These are phyloP conservation scores for Colletotrichum somersetense DNA, from an alignment of 2,329 filamentous ascomycete species.

Conservation along the genomic window DNA sequence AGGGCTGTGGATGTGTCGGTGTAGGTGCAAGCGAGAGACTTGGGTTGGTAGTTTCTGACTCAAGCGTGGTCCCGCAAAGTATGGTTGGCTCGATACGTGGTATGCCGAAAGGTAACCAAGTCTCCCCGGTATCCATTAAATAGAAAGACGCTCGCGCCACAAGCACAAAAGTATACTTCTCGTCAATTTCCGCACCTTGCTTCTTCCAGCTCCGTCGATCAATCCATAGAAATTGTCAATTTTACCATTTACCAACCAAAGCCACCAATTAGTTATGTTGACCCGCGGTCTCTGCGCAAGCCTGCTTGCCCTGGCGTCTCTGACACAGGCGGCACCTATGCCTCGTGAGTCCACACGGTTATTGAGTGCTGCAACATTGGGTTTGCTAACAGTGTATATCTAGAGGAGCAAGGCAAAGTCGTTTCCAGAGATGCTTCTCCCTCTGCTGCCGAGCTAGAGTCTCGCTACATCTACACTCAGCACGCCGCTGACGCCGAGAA, in stretches of 20 bases:
- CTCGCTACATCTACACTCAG: not conserved
- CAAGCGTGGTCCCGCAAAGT: no score
- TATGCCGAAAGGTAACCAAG: no score
- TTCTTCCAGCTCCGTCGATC: not conserved
- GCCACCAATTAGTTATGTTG: not conserved
- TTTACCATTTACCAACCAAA: not conserved
- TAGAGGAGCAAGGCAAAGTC: not conserved
- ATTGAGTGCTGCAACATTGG: not conserved
- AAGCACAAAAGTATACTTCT: no score
- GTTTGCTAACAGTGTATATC: not conserved
- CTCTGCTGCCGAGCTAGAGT: not conserved
- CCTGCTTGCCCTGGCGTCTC: not conserved
- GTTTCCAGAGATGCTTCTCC: no score
- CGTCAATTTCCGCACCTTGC: not conserved
- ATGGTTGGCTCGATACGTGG: no score
- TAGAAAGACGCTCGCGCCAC: not conserved
- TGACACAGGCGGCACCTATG: not conserved
- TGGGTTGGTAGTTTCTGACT: no score
- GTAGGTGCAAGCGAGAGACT: no score
- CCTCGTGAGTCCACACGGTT: not conserved
- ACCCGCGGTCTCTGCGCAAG: not conserved
- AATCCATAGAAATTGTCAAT: not conserved
- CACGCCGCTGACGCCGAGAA: not conserved
- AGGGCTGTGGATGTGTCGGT: no score
- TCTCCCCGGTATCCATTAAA: not conserved